A percentile compares a stretch with the other conserved stretches of the same genome.
Conservation (phyloP, 768 basidiomycete genomes). For the Gelatoporia subvermispora region DNA sequence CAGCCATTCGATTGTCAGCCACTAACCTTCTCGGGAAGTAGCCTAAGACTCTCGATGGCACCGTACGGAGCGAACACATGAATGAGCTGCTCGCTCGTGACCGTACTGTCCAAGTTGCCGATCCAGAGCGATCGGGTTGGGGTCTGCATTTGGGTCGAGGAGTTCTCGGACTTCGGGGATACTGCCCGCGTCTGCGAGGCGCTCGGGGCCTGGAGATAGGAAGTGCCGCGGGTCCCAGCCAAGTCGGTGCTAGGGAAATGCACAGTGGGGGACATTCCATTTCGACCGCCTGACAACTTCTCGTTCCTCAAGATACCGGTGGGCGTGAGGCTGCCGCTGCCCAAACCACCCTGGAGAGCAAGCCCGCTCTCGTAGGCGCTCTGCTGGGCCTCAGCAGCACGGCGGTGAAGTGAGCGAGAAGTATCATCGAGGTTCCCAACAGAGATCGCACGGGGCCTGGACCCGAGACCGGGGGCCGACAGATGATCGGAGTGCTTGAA, state of each 20-base stretch:
- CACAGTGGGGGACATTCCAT: slow-evolving; percentile 43
- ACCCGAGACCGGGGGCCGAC: slow-evolving; percentile 33
- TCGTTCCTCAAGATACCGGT: slow-evolving; percentile 56
- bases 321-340: slow-evolving; percentile 22
- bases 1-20: not conserved
- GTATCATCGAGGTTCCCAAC: slow-evolving; percentile 86
- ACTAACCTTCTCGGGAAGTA: slow-evolving; percentile 93
- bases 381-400: slow-evolving; percentile 51
- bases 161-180: slow-evolving; percentile 75
- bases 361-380: slow-evolving; percentile 55
- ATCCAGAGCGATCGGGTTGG: slow-evolving; percentile 98
- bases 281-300: slow-evolving; percentile 44
- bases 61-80: slow-evolving; percentile 96
- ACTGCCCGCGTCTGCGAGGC: slow-evolving; percentile 65
- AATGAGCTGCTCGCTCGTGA: slow-evolving; percentile 91
- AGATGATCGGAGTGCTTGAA: slow-evolving; percentile 75
- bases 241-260: slow-evolving; percentile 68
- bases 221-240: slow-evolving; percentile 45
- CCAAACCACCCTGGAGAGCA: slow-evolving; percentile 30
- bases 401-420: slow-evolving; percentile 62
- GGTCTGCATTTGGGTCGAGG: slow-evolving; percentile 75
- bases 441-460: slow-evolving; percentile 78
- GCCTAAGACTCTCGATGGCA: slow-evolving; percentile 90
- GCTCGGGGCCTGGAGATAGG: slow-evolving; percentile 64
- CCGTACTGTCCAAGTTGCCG: slow-evolving; percentile 92